phyloP scores from a whole-genome alignment of 2,329 filamentous ascomycete genomes.

The Xylaria polymorpha region DNA sequence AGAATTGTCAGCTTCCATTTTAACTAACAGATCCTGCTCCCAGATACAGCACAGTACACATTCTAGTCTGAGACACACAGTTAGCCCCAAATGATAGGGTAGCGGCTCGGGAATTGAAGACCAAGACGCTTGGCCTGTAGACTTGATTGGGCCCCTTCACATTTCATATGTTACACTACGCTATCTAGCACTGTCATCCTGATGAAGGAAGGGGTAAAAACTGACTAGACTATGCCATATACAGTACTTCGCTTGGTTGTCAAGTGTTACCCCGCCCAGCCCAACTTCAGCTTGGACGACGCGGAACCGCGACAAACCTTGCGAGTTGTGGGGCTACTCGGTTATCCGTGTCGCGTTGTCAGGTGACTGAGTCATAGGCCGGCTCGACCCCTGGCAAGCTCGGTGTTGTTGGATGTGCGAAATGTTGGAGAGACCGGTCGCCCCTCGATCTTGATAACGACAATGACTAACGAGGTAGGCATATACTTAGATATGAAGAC shows the following conservation, averaged over 20 bases:
- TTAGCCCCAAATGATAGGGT: no score
- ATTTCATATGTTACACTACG: neutral
- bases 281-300: neutral
- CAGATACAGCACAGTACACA: neutral
- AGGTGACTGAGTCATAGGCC: conserved; percentile 42
- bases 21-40: neutral
- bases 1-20: conserved; percentile 16
- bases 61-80: no score
- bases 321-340: neutral
- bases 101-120: neutral
- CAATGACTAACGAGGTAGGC: neutral
- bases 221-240: neutral
- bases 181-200: neutral
- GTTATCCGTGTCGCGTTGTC: conserved; percentile 42
- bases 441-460: neutral
- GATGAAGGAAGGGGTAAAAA: neutral
- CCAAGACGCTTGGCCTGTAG: conserved; percentile 11
- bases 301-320: conserved; percentile 2
- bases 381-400: conserved; percentile 6
- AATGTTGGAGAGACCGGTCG: neutral
- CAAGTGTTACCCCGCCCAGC: neutral
- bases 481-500: neutral
- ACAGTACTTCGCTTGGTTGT: neutral
- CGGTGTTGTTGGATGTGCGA: conserved; percentile 25
- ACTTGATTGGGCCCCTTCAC: neutral